A percentile compares a stretch with the other conserved stretches of the same genome.
Conservation (phyloP, 139 green algal genomes). For the Chlamydomonas asymmetrica region DNA sequence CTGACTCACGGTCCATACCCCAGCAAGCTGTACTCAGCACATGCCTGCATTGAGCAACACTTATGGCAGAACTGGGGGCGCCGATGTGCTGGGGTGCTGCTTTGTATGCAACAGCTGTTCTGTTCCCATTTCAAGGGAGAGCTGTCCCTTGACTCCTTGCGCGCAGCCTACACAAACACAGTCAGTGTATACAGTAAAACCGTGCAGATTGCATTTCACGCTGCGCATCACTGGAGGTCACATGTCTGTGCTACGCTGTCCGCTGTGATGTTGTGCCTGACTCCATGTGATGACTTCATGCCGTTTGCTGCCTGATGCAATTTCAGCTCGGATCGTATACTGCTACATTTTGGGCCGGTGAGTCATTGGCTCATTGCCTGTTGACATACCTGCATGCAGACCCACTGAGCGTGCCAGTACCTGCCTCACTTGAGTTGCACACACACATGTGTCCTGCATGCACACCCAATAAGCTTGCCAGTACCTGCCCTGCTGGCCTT, state of each 20-base stretch:
- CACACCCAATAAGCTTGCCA: no score
- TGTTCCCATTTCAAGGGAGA: no score
- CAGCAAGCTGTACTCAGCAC: neutral
- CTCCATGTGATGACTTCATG: neutral
- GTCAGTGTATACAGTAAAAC: neutral
- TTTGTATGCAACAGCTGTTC: neutral
- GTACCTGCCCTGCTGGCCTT: no score
- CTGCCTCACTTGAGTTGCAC: no score
- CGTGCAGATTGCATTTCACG: neutral
- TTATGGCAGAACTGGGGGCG: neutral
- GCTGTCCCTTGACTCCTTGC: neutral
- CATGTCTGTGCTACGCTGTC: no score
- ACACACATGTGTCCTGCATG: no score
- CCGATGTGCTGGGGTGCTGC: neutral
- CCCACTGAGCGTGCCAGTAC: no score
- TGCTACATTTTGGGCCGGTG: constrained; percentile 22
- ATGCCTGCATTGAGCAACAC: neutral
- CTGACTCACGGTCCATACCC: neutral
- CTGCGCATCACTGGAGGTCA: neutral
- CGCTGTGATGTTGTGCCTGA: neutral
- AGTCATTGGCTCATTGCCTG: no score
- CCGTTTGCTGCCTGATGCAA: no score
- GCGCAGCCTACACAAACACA: neutral
- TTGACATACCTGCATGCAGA: no score
- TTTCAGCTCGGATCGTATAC: constrained; percentile 18